Evolutionary conservation across 306 rosid species (phyloP).

Genomic region (Calophaca sinica): DNA sequence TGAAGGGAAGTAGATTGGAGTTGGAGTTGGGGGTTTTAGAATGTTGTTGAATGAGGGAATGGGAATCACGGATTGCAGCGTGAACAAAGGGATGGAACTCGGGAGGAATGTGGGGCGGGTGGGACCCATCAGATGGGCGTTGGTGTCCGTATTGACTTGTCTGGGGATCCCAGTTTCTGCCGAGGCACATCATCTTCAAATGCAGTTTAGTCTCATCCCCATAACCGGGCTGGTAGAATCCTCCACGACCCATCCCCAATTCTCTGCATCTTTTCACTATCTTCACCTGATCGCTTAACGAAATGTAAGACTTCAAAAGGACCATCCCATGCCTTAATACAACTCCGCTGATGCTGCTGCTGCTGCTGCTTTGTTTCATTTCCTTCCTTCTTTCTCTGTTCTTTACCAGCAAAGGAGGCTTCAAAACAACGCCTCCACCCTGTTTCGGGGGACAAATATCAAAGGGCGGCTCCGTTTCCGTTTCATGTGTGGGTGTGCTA

Average conservation of each 20-base stretch:
- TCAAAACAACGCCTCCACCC: conserved; percentile 30
- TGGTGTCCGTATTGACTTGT: conserved; percentile 51
- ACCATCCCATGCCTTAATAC: conserved; percentile 71
- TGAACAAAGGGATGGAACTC: conserved; percentile 53
- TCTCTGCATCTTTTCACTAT: conserved; percentile 63
- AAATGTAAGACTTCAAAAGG: conserved; percentile 56
- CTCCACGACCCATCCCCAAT: conserved; percentile 70
- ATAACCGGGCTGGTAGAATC: conserved; percentile 88
- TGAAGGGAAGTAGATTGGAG: conserved; percentile 37
- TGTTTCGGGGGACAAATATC: conserved; percentile 67
- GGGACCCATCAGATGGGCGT: conserved; percentile 60
- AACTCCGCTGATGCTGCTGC: neutral
- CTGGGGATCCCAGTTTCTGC: conserved; percentile 83
- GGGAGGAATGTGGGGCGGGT: conserved; percentile 63
- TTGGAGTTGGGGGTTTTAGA: neutral
- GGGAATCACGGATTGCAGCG: conserved; percentile 56
- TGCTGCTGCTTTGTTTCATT: conserved; percentile 24
- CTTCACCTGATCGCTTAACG: conserved; percentile 57
- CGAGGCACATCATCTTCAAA: conserved; percentile 91
- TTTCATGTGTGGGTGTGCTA: too few species aligned
- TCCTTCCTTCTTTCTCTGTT: conserved; percentile 63
- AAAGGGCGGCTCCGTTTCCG: neutral
- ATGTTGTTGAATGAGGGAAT: conserved; percentile 16
- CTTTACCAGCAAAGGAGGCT: conserved; percentile 44
- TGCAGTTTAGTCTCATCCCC: conserved; percentile 61